Percentiles rank a stretch among this genome's conserved stretches.
Conservation (phyloP, 805 yeast species). For the Hanseniaspora mollemarum region DNA sequence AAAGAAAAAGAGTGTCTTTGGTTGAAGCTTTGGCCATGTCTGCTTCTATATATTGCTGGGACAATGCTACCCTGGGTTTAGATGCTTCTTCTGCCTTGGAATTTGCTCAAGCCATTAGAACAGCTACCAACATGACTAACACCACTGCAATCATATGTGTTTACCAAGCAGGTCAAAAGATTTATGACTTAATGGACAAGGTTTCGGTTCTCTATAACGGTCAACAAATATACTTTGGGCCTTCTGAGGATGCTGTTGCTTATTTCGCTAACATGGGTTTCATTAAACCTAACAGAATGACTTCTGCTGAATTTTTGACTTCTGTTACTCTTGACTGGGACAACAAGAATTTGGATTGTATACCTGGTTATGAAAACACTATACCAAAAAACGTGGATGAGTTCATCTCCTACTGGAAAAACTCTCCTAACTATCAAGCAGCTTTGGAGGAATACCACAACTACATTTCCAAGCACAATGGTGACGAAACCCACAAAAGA, state of each 20-base stretch:
- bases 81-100: conserved; percentile 63
- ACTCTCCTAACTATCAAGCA: conserved; percentile 42
- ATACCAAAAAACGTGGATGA: conserved; percentile 50
- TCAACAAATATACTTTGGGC: conserved; percentile 51
- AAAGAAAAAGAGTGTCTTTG: conserved; percentile 58
- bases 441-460: conserved; percentile 32
- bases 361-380: conserved; percentile 40
- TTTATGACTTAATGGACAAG: conserved; percentile 49
- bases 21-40: conserved; percentile 50
- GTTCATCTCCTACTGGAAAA: conserved; percentile 47
- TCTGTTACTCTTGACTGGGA: conserved; percentile 54
- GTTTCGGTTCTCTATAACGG: conserved; percentile 52
- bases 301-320: conserved; percentile 60
- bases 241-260: conserved; percentile 41
- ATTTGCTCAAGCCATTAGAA: conserved; percentile 48
- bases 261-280: conserved; percentile 53
- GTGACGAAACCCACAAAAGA: conserved; percentile 33
- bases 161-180: conserved; percentile 58
- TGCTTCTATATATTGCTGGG: conserved; percentile 50
- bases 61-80: conserved; percentile 62
- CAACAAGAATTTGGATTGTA: conserved; percentile 39
- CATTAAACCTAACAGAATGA: conserved; percentile 50
- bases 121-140: conserved; percentile 45
- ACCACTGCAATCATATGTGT: conserved; percentile 51
- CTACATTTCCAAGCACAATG: conserved; percentile 34